Evolutionary conservation across 495 filamentous ascomycete genomes (phyloP), one percentile per base, ranked within the genome.

Genomic region (Penicillium longicatenatum): DNA sequence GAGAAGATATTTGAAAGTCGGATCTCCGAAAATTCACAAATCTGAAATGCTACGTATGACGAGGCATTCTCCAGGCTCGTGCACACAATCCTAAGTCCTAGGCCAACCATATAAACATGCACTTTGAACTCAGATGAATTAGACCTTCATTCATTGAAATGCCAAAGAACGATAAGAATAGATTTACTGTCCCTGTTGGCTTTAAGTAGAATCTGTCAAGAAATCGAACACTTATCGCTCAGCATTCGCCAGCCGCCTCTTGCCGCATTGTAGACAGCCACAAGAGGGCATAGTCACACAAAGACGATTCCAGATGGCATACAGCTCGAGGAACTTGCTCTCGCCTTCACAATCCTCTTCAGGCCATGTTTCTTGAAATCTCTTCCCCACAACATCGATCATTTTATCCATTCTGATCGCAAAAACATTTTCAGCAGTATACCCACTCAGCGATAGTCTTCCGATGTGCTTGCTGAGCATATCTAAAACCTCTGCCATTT

Each of bases 361-460:
- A 0, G 12, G 19, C 9, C 1, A 6, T 4, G 12, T 8, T 6
- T 46, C 43, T 4, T 24, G 12, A 3, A 48, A 29, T 17, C 45
- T 14, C 24, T 30, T n/a, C 14, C 30, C 24, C 24, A 29, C 16
- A 17, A 30, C 0, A 10, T 48, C 45, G 7, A 48, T 14, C 45
- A 48, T 26, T n/a, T 14, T 48, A 48, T 48, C 45, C 45, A 17
- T n/a, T 26, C 45, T 30, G 19, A n/a, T 14, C 6, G 45, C 45
- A 30, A 48, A 48, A n/a, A 48, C 16, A 30, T 48, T 24, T n/a
- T 26, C 14, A 9, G 11, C 4, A 16, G 30, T 24, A 19, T 48
- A 48, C 5, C 11, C 45, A 8, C 30, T 17, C 16, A 48, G 3
- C 8, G 45, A 29, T 8, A 48, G 45, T 30, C 45, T 17, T 5